These are phyloP conservation scores for Sporothrix curviconia DNA, from an alignment of 2,329 filamentous ascomycete genomes.

Conservation along the genomic window DNA sequence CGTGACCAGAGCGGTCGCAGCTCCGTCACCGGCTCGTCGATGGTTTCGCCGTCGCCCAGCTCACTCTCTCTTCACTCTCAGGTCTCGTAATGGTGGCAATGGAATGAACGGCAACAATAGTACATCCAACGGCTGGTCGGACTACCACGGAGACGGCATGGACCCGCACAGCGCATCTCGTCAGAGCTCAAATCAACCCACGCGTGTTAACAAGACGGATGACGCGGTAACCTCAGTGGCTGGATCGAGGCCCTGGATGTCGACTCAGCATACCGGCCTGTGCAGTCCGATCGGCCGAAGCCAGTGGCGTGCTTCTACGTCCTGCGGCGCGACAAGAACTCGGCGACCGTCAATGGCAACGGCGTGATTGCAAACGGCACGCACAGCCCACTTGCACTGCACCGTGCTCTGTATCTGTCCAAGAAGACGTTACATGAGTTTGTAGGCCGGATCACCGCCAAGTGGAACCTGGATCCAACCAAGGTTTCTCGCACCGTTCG, in stretches of 20 bases:
- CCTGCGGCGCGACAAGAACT: constrained; percentile 42
- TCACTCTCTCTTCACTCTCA: constrained; percentile 57
- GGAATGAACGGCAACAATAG: constrained; percentile 44
- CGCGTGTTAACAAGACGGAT: constrained; percentile 47
- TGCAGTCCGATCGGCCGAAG: constrained; percentile 61
- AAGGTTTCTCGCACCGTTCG: constrained; percentile 66
- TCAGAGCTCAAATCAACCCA: constrained; percentile 47
- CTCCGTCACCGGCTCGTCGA: constrained; percentile 53
- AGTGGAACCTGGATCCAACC: constrained; percentile 71
- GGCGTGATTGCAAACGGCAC: background rate
- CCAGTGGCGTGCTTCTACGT: constrained; percentile 85
- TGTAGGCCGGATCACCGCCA: constrained; percentile 63
- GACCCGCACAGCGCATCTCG: constrained; percentile 34
- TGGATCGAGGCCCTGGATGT: constrained; percentile 91
- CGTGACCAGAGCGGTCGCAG: constrained; percentile 46
- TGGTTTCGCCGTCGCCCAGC: constrained; percentile 62
- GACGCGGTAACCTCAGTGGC: constrained; percentile 62
- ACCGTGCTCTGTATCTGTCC: constrained; percentile 80
- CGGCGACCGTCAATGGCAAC: background rate
- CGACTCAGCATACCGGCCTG: constrained; percentile 77
- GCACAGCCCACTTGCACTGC: constrained; percentile 44
- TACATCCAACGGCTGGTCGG: constrained; percentile 9
- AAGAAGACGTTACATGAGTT: constrained; percentile 71
- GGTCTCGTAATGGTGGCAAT: constrained; percentile 41
- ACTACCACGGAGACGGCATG: constrained; percentile 13